These are phyloP conservation scores for Diaporthe sp. DNA, from an alignment of 2,329 filamentous ascomycete genomes.

Conservation along the genomic window DNA sequence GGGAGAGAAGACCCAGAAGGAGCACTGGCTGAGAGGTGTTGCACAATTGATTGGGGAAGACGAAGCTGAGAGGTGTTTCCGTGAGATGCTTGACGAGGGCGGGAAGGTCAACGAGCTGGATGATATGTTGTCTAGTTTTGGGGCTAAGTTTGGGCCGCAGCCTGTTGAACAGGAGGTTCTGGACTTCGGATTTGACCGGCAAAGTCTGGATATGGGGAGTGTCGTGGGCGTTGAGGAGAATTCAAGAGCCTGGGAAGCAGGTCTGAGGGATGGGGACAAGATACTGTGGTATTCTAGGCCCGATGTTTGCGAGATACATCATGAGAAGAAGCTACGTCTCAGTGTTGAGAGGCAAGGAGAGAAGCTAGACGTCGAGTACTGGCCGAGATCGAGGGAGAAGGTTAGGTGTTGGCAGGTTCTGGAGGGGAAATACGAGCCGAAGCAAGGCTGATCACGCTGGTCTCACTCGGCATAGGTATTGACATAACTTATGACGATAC, in stretches of 20 bases:
- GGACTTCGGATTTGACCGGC: constrained; percentile 44
- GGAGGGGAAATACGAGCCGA: neutral
- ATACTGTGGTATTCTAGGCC: constrained; percentile 39
- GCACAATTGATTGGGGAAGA: constrained; percentile 33
- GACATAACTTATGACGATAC: neutral
- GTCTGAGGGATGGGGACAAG: constrained; percentile 43
- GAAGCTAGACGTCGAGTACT: constrained; percentile 38
- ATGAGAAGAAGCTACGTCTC: constrained; percentile 40
- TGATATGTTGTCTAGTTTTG: constrained; percentile 38
- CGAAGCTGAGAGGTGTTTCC: constrained; percentile 16
- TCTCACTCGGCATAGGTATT: neutral
- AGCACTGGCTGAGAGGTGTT: constrained; percentile 29
- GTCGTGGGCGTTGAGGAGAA: constrained; percentile 40
- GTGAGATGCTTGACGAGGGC: constrained; percentile 22
- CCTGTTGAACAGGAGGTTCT: constrained; percentile 41
- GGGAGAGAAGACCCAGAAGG: constrained; percentile 19
- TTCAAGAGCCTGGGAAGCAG: constrained; percentile 43
- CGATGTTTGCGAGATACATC: constrained; percentile 43
- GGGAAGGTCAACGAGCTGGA: constrained; percentile 36
- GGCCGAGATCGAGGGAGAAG: constrained; percentile 41
- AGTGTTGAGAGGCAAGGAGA: constrained; percentile 38
- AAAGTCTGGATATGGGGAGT: constrained; percentile 39
- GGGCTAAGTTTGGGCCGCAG: constrained; percentile 33
- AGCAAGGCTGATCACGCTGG: neutral
- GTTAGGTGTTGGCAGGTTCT: constrained; percentile 41